Evolutionary conservation across 148 eudicot genomes (phyloP).

Genomic region (Vaccinium vitisidaea): DNA sequence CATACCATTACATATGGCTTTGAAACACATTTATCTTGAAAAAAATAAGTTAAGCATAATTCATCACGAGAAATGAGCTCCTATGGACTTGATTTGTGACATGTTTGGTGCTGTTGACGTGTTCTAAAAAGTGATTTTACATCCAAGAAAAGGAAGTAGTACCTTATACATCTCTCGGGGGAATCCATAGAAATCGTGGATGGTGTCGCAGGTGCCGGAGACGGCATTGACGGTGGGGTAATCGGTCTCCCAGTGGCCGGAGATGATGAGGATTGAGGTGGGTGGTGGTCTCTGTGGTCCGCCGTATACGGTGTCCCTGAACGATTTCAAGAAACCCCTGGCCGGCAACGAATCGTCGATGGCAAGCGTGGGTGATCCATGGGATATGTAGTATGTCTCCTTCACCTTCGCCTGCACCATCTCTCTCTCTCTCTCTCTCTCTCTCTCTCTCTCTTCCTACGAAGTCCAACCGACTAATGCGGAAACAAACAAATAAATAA

Average conservation of each 20-base stretch:
- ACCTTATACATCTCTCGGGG: slow-evolving; percentile 78
- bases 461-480: too few species aligned
- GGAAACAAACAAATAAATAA: too few species aligned
- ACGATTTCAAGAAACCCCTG: slow-evolving; percentile 49
- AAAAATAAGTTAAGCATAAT: too few species aligned
- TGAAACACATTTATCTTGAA: too few species aligned
- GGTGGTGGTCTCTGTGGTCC: slow-evolving; percentile 30
- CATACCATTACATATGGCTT: too few species aligned
- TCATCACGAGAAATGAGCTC: too few species aligned
- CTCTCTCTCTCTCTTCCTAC: too few species aligned
- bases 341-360: slow-evolving; percentile 72
- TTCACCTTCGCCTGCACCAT: not conserved
- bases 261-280: slow-evolving; percentile 48
- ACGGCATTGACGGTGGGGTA: slow-evolving; percentile 55
- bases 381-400: slow-evolving; percentile 54
- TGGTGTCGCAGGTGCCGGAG: slow-evolving; percentile 44
- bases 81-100: too few species aligned
- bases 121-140: too few species aligned
- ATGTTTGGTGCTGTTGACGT: not conserved
- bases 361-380: slow-evolving; percentile 67
- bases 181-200: slow-evolving; percentile 70
- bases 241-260: slow-evolving; percentile 77
- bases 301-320: slow-evolving; percentile 30
- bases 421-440: slow-evolving; percentile 6
- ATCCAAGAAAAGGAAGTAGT: not conserved